Conservation (phyloP, 2,329 filamentous ascomycete genomes). For the Ophiostoma himal-ulmi region DNA sequence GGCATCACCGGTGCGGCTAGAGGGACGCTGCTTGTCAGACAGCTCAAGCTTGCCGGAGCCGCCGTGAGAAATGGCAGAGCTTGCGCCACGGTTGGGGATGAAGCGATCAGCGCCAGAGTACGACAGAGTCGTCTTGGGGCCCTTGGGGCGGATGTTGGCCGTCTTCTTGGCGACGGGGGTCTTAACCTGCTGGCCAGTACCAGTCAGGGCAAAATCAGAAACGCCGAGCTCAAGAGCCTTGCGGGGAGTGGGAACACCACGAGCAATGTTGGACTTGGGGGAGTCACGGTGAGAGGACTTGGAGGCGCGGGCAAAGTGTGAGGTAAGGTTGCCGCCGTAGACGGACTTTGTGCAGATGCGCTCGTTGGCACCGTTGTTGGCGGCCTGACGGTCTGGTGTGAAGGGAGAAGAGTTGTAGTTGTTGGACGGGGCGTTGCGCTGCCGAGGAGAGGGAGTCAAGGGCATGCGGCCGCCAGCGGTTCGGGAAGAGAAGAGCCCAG, state of each 20-base stretch:
- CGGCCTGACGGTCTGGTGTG: slow-evolving; percentile 61
- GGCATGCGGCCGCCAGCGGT: slow-evolving; percentile 93
- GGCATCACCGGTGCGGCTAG: slow-evolving; percentile 58
- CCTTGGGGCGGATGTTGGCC: slow-evolving; percentile 51
- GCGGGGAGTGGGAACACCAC: slow-evolving; percentile 66
- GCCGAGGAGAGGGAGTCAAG: slow-evolving; percentile 81
- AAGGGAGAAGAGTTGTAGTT: slow-evolving; percentile 66
- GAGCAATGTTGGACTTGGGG: slow-evolving; percentile 93
- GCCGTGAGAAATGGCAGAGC: slow-evolving; percentile 76
- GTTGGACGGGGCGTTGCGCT: slow-evolving; percentile 47
- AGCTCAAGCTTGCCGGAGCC: slow-evolving; percentile 77
- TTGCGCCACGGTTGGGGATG: slow-evolving; percentile 87
- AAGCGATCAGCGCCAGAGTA: slow-evolving; percentile 85
- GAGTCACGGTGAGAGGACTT: slow-evolving; percentile 73
- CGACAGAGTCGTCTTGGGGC: slow-evolving; percentile 68
- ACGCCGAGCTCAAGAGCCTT: slow-evolving; percentile 81
- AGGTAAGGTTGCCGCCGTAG: slow-evolving; percentile 71
- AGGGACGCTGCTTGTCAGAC: slow-evolving; percentile 64
- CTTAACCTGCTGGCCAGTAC: slow-evolving; percentile 62
- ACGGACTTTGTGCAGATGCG: slow-evolving; percentile 62
- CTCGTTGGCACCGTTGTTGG: slow-evolving; percentile 43
- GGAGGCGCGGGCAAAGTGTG: slow-evolving; percentile 68
- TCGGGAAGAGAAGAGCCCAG: slow-evolving; percentile 83
- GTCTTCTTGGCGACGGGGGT: slow-evolving; percentile 58
- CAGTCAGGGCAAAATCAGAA: slow-evolving; percentile 85